phyloP scores from a whole-genome alignment of 2,329 filamentous ascomycete genomes.

The Cercospora zeae-maydis region DNA sequence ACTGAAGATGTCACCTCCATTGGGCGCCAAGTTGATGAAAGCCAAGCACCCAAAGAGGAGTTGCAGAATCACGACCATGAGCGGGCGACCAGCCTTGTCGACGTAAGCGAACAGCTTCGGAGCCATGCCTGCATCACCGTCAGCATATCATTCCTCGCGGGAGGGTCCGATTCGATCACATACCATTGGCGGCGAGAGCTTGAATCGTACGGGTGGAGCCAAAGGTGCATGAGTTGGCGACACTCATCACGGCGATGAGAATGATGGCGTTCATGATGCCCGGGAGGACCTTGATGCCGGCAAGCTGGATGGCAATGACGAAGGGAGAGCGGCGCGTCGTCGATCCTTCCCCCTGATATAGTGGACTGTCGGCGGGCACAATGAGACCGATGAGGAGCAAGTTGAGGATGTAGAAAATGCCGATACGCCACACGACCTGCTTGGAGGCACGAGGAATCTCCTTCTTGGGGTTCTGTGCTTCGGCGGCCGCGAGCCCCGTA shows the following conservation, averaged over 20 bases:
- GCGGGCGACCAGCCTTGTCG: conserved; percentile 75
- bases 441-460: conserved; percentile 35
- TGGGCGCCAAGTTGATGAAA: conserved; percentile 63
- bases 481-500: conserved; percentile 62
- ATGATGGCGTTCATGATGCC: conserved; percentile 75
- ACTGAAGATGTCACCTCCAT: conserved; percentile 62
- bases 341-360: conserved; percentile 46
- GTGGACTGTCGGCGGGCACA: conserved; percentile 39
- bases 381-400: conserved; percentile 32
- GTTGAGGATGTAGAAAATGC: conserved; percentile 33
- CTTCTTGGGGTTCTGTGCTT: conserved; percentile 49
- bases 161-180: background rate
- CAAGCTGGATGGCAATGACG: conserved; percentile 67
- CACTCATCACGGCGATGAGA: conserved; percentile 58
- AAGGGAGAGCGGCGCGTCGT: conserved; percentile 51
- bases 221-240: conserved; percentile 57
- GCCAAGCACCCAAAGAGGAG: conserved; percentile 67
- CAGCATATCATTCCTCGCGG: background rate
- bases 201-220: conserved; percentile 57
- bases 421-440: conserved; percentile 35
- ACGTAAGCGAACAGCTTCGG: conserved; percentile 75
- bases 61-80: conserved; percentile 66
- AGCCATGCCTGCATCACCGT: conserved; percentile 57
- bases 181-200: conserved; percentile 44
- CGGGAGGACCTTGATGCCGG: conserved; percentile 64